Percentiles rank a stretch among this genome's conserved stretches.
These are phyloP conservation scores for Aspergillus haitiensis DNA, from an alignment of 495 filamentous ascomycete genomes.

Conservation along the genomic window DNA sequence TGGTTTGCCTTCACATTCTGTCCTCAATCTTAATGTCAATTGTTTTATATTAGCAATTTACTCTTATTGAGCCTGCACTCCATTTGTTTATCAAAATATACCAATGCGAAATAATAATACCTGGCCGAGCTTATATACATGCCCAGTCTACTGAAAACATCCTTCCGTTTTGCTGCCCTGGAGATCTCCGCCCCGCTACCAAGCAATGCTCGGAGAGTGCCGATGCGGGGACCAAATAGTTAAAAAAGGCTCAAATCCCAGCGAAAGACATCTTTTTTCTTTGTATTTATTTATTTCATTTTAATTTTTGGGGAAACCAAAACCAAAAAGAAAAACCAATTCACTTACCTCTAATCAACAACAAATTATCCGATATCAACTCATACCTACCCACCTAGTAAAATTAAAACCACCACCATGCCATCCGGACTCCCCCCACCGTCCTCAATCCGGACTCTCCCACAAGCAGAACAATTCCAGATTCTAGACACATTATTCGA, in stretches of 20 bases:
- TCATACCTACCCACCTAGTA: not conserved
- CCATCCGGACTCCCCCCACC: slow-evolving; percentile 50
- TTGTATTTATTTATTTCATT: not conserved
- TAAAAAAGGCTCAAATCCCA: slow-evolving; percentile 6
- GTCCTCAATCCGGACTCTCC: slow-evolving; percentile 51
- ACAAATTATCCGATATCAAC: not conserved
- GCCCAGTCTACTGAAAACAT: too few relatives aligned
- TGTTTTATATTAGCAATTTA: too few relatives aligned
- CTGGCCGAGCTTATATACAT: too few relatives aligned
- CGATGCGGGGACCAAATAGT: slow-evolving; percentile 29
- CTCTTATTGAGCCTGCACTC: too few relatives aligned
- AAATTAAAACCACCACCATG: slow-evolving; percentile 10
- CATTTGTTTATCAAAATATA: too few relatives aligned
- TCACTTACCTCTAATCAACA: not conserved
- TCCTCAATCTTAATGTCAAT: too few relatives aligned
- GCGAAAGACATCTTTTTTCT: not conserved
- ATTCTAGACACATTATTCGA: slow-evolving; percentile 88
- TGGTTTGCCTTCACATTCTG: too few relatives aligned
- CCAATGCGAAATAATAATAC: not conserved
- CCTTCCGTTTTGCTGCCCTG: not conserved
- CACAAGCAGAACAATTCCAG: slow-evolving; percentile 55
- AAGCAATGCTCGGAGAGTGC: slow-evolving; percentile 32
- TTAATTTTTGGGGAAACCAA: not conserved
- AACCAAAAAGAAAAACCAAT: not conserved
- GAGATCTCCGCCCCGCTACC: slow-evolving; percentile 27